Evolutionary conservation across 2,329 filamentous ascomycete genomes (phyloP), one percentile per base, ranked within the genome.

Genomic region (Malbranchea zuffiana): DNA sequence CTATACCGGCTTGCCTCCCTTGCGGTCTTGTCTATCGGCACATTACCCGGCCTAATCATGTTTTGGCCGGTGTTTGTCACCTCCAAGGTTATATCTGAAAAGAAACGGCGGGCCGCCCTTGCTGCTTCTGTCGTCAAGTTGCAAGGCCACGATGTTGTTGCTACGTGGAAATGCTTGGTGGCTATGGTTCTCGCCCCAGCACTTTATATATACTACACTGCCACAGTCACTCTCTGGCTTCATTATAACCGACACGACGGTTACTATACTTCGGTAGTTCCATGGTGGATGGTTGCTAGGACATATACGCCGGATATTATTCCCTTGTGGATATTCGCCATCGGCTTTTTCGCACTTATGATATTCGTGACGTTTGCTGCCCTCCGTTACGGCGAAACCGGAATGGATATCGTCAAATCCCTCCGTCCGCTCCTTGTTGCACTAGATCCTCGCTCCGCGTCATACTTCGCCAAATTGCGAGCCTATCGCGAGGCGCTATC

Each of bases 401-500:
- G 83, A 33, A 88, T 92, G 82, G 85, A 93, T 54, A 90, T 93
- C 37, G 67, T 83, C 63, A 92, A 92, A 61, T 90, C 83, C 1
- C 69, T 93, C 13, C 74, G 82, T 7, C 85, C 85, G 6, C 71
- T 93, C 4, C 65, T 86, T 25, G 68, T 90, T 30, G 84, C 81
- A 50, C 69, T 92, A 50, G 77, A 78, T 50, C 85, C 85, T 4
- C 72, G 74, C 6, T 82, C 80, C 3, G 77, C 73, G 56, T 86
- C 82, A 62, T 82, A 78, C 46, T 74, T 93, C 33, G 71, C 80
- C 45, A 77, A 78, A 47, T 69, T 92, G 37, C 74, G 82, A 39
- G 65, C 71, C 46, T 67, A 73, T 39, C 74, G 85, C 35, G 75
- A 72, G 10, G 69, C 78, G 43, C 69, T 92, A 29, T 80, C 80